phyloP scores from a whole-genome alignment of 2,329 filamentous ascomycete genomes.

The Fusarium graminum region DNA sequence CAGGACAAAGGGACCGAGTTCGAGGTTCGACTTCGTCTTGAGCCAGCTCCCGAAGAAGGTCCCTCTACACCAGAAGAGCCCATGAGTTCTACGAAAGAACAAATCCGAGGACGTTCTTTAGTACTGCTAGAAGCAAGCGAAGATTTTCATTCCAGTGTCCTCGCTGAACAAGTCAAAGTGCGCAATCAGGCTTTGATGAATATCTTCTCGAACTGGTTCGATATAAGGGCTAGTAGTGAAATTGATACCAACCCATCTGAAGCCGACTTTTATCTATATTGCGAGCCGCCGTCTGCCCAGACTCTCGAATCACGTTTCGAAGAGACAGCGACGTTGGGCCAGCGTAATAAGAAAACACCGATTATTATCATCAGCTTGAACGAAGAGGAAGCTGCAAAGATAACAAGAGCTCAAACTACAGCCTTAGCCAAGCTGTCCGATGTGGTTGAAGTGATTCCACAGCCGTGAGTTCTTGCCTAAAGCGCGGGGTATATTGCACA shows the following conservation, averaged over 20 bases:
- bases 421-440: conserved; percentile 43
- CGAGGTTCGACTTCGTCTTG: conserved; percentile 61
- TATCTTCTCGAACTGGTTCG: conserved; percentile 53
- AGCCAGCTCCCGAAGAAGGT: conserved; percentile 18
- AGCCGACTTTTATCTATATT: conserved; percentile 48
- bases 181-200: conserved; percentile 50
- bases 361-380: conserved; percentile 51
- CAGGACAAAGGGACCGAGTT: conserved; percentile 68
- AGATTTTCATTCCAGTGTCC: background rate
- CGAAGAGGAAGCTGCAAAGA: conserved; percentile 49
- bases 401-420: conserved; percentile 43
- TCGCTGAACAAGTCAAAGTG: conserved; percentile 37
- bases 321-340: background rate
- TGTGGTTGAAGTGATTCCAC: conserved; percentile 51
- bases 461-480: conserved; percentile 45
- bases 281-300: conserved; percentile 44
- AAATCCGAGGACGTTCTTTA: conserved; percentile 36
- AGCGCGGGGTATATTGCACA: accelerated
- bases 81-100: conserved; percentile 14
- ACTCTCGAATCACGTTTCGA: conserved; percentile 34
- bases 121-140: conserved; percentile 38
- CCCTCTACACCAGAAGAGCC: conserved; percentile 30
- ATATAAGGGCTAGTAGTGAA: conserved; percentile 49
- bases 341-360: conserved; percentile 30
- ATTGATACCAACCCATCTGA: conserved; percentile 2